Base-by-base conservation (phyloP, 495 filamentous ascomycete species). In the Lophiostoma macrostomum region DNA sequence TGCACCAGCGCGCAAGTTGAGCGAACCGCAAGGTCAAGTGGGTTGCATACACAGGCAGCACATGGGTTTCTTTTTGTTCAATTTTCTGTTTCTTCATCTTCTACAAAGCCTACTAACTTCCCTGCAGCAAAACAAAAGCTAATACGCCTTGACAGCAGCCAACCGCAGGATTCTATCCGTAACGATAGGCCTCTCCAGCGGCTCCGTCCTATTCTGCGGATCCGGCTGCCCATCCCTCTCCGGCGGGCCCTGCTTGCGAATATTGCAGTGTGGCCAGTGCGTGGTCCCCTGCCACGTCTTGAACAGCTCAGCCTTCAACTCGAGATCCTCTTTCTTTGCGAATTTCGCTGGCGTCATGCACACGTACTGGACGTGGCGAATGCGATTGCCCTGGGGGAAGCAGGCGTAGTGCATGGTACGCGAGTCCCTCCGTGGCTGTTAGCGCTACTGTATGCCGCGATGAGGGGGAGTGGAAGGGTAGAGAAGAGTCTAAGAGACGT, bases 251-350 rank as follows among this genome's bases (percentile, higher is more conserved):
- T 34, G 30, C 61, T 0, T 64, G 53, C 1, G 63, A 55, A 45
- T 53, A 37, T 65, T 58, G n/a, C 43, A 58, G 50, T 74, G 68
- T 2, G 72, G 68, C 74, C 73, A 76, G 34, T 76, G 72, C 1
- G 73, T 74, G 0, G 73, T 72, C 10, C 68, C 65, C 35, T 69
- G 56, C 31, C 66, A 43, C 12, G 23, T 25, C 25, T 65, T 61
- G 36, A 76, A 74, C 0, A 72, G 57, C 27, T 71, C 58, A 43
- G 56, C 56, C 51, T 74, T 75, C 25, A 52, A 43, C 34, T 56
- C 50, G 5, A 71, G 40, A 1, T 66, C 65, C 37, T 72, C 71
- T 3, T 56, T 40, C 0, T 50, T 57, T 6, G 69, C 68, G 38
- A 72, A 56, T 10, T 43, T 49, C 7, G 69, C 63, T 0, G 73